Evolutionary conservation across 2,329 filamentous ascomycete species (phyloP).

Genomic region (Scorias spongiosa): DNA sequence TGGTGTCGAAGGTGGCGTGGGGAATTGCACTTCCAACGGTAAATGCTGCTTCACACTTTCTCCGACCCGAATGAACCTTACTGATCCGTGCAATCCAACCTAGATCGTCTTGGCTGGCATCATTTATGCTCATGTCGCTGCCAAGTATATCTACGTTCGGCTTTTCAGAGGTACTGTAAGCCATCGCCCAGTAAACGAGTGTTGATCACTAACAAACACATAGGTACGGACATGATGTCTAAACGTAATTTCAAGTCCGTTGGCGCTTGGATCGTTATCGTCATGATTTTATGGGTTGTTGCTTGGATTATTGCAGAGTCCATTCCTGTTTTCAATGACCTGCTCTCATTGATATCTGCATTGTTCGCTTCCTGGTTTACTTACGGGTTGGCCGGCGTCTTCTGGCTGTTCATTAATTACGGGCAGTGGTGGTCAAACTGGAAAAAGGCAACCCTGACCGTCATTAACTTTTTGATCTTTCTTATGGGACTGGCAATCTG

Average conservation of each 20-base stretch:
- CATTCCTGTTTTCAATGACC: conserved; percentile 53
- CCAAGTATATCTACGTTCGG: conserved; percentile 41
- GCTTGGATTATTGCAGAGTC: conserved; percentile 55
- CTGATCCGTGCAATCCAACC: not conserved
- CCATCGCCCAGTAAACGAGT: no score
- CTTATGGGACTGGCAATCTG: conserved; percentile 13
- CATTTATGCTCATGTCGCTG: conserved; percentile 40
- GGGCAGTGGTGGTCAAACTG: conserved; percentile 26
- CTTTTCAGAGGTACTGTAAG: conserved; percentile 37
- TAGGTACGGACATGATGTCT: conserved; percentile 30
- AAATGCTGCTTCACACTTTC: not conserved
- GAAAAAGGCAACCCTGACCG: conserved; percentile 26
- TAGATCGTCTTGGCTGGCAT: conserved; percentile 52
- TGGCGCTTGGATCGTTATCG: conserved; percentile 44
- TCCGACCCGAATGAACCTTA: not conserved
- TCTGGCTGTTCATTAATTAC: conserved; percentile 28
- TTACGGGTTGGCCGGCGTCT: conserved; percentile 7
- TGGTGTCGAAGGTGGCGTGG: conserved; percentile 48
- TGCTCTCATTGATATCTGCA: conserved; percentile 45
- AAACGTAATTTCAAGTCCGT: conserved; percentile 25
- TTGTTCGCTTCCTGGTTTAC: conserved; percentile 49
- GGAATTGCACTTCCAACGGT: conserved; percentile 51
- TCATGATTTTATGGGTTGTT: conserved; percentile 41
- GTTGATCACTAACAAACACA: no score
- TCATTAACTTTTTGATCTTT: conserved; percentile 28